Evolutionary conservation across 495 filamentous ascomycete species (phyloP).

Genomic region (Penicillium parvum): DNA sequence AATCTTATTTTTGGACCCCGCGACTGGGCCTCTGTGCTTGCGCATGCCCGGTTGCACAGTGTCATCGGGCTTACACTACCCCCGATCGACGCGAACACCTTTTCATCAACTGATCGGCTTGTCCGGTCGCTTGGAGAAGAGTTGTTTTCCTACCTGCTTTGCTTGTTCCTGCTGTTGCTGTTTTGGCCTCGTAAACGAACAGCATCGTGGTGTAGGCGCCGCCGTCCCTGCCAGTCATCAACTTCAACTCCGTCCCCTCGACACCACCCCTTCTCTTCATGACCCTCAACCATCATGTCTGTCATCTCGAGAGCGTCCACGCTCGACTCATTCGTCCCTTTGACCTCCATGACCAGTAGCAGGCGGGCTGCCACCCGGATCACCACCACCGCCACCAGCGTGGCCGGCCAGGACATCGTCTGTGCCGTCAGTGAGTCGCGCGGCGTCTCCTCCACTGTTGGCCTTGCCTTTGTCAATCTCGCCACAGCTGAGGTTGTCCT

Average conservation of each 20-base stretch:
- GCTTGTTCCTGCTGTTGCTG: too few relatives aligned
- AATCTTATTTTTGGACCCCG: conserved; percentile 71
- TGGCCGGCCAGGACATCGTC: conserved; percentile 70
- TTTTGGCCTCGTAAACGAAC: too few relatives aligned
- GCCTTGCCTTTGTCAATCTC: conserved; percentile 83
- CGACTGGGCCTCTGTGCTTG: conserved; percentile 72
- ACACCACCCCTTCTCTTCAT: not conserved
- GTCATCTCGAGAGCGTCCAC: conserved; percentile 3
- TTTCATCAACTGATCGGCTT: conserved; percentile 58
- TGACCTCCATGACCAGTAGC: conserved; percentile 32
- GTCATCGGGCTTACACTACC: conserved; percentile 87
- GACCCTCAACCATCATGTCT: conserved; percentile 7
- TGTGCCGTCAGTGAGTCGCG: conserved; percentile 91
- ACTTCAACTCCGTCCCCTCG: not conserved
- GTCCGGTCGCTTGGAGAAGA: conserved; percentile 62
- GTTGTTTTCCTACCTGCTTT: too few relatives aligned
- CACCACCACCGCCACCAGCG: conserved; percentile 61
- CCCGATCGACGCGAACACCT: conserved; percentile 73
- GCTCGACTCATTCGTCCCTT: conserved; percentile 20
- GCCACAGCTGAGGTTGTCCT: conserved; percentile 77
- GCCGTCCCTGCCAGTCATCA: too few relatives aligned
- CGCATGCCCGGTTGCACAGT: conserved; percentile 68
- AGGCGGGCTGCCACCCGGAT: conserved; percentile 45
- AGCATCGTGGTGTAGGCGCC: too few relatives aligned
- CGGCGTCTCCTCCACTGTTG: conserved; percentile 80